These are phyloP conservation scores for Globisporangium cylindrosporum DNA, from an alignment of 352 stramenopile species.

Conservation along the genomic window DNA sequence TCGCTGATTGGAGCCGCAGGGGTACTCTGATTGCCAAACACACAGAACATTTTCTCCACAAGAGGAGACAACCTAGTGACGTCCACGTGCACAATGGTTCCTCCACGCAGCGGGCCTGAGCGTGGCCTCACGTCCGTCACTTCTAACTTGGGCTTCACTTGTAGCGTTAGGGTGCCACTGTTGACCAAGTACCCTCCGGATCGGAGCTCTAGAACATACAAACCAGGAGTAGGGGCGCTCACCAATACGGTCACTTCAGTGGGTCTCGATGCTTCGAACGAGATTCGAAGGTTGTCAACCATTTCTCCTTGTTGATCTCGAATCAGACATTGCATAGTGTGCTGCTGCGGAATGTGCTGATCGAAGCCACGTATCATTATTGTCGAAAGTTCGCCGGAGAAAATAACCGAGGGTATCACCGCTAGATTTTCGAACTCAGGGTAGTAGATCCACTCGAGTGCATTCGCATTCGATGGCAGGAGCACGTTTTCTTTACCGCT, in stretches of 20 bases:
- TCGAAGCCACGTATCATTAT: slow-evolving; percentile 1
- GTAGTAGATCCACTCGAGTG: slow-evolving; percentile 13
- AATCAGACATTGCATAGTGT: neutral
- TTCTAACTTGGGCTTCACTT: slow-evolving; percentile 4
- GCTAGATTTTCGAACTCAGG: neutral
- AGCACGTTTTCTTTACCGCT: neutral
- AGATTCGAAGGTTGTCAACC: neutral
- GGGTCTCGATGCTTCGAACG: neutral
- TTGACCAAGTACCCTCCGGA: slow-evolving; percentile 5
- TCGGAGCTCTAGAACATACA: slow-evolving; percentile 6
- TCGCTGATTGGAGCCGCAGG: slow-evolving; percentile 12
- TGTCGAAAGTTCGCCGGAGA: neutral
- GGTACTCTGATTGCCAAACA: slow-evolving; percentile 22
- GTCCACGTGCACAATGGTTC: slow-evolving; percentile 23
- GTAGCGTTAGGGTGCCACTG: neutral
- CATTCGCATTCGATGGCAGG: neutral
- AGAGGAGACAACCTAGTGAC: slow-evolving; percentile 11
- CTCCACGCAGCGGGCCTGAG: slow-evolving; percentile 27
- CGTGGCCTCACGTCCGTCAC: neutral
- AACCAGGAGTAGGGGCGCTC: slow-evolving; percentile 1
- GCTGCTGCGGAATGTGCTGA: neutral
- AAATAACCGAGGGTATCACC: neutral
- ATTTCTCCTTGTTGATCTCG: neutral
- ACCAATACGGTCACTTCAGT: neutral
- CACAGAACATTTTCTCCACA: slow-evolving; percentile 21